phyloP scores from a whole-genome alignment of 1,139 yeast genomes.

The Diutina sp. region DNA sequence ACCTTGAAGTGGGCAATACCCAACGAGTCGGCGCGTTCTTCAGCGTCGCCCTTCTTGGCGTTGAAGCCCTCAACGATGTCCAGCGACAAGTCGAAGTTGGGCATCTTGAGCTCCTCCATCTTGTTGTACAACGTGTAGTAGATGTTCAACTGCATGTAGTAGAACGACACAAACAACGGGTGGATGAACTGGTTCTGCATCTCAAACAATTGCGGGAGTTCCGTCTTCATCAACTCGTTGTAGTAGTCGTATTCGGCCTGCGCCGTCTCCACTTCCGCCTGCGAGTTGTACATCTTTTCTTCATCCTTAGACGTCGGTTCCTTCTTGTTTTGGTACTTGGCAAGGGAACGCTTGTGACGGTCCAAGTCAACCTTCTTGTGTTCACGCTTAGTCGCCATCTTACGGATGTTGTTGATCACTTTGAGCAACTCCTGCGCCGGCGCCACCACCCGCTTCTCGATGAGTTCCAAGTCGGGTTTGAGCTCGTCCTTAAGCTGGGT shows the following conservation, averaged over 20 bases:
- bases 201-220: constrained; percentile 74
- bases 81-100: constrained; percentile 76
- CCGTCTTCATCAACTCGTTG: constrained; percentile 85
- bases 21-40: constrained; percentile 77
- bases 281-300: constrained; percentile 77
- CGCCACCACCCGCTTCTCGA: constrained; percentile 75
- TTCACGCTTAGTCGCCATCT: constrained; percentile 90
- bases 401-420: constrained; percentile 71
- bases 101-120: constrained; percentile 94
- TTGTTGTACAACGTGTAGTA: constrained; percentile 82
- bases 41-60: constrained; percentile 78
- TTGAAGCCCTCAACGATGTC: constrained; percentile 76
- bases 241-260: constrained; percentile 93
- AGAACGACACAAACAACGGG: constrained; percentile 86
- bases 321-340: constrained; percentile 68
- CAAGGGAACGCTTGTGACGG: constrained; percentile 58
- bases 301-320: constrained; percentile 83
- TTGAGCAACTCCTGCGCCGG: constrained; percentile 89
- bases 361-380: constrained; percentile 94
- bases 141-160: constrained; percentile 94
- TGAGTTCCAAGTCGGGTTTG: constrained; percentile 87
- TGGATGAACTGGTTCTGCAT: constrained; percentile 86
- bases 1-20: constrained; percentile 81
- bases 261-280: constrained; percentile 81
- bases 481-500: constrained; percentile 73